phyloP scores from a whole-genome alignment of 2,329 filamentous ascomycete species.

The Pseudogymnoascus pannorum region DNA sequence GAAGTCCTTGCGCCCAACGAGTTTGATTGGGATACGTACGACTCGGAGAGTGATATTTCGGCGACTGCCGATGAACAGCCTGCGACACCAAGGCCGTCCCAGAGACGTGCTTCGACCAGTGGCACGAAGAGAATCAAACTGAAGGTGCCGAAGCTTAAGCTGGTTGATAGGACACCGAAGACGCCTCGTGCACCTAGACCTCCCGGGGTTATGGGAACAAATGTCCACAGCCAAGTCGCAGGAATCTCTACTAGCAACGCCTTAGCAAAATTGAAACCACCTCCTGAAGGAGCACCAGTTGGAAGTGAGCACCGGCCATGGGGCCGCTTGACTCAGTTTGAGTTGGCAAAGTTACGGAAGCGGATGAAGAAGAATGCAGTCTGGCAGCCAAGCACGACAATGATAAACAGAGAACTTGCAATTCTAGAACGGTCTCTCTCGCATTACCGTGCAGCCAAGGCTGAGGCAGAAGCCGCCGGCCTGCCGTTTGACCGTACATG shows the following conservation, averaged over 20 bases:
- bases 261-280: slow-evolving; percentile 41
- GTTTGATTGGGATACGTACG: slow-evolving; percentile 52
- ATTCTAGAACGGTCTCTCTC: slow-evolving; percentile 60
- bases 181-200: slow-evolving; percentile 24
- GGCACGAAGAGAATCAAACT: slow-evolving; percentile 13
- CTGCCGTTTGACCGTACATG: slow-evolving; percentile 44
- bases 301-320: slow-evolving; percentile 55
- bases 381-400: slow-evolving; percentile 77
- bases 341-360: slow-evolving; percentile 65
- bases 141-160: slow-evolving; percentile 18
- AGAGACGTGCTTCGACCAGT: slow-evolving; percentile 14
- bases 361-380: slow-evolving; percentile 88
- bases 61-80: slow-evolving; percentile 30
- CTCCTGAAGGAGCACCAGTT: slow-evolving; percentile 50
- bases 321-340: slow-evolving; percentile 57
- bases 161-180: slow-evolving; percentile 17
- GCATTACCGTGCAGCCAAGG: slow-evolving; percentile 53
- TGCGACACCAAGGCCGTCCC: slow-evolving; percentile 20
- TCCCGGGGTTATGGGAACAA: slow-evolving; percentile 29
- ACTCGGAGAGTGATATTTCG: slow-evolving; percentile 24
- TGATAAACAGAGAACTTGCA: slow-evolving; percentile 74
- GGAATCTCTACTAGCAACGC: slow-evolving; percentile 32
- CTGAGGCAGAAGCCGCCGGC: slow-evolving; percentile 58
- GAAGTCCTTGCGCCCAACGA: slow-evolving; percentile 61
- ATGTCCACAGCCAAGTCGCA: slow-evolving; percentile 29